Evolutionary conservation across 257 asterid genomes (phyloP).

Genomic region (Lithospermum erythrorhizon): DNA sequence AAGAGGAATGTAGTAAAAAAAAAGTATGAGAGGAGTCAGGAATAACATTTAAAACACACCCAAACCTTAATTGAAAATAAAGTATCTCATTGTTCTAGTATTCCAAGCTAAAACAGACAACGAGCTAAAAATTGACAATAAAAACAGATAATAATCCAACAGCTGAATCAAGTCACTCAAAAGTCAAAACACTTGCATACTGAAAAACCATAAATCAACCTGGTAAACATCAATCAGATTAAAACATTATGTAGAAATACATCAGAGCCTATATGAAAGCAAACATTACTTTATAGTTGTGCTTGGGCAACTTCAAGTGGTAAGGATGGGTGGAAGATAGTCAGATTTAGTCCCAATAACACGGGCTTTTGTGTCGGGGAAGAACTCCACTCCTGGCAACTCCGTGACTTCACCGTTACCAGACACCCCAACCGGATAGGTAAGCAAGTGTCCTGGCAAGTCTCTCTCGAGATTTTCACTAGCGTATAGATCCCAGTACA

Average conservation of each 20-base stretch:
- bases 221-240: neutral
- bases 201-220: neutral
- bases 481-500: slow-evolving; percentile 59
- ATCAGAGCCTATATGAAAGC: neutral
- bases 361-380: slow-evolving; percentile 66
- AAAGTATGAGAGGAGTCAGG: too few relatives aligned
- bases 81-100: too few relatives aligned
- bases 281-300: neutral
- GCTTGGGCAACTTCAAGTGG: slow-evolving; percentile 28
- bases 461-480: slow-evolving; percentile 39
- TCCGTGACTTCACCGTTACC: slow-evolving; percentile 43
- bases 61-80: too few relatives aligned
- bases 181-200: neutral
- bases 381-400: slow-evolving; percentile 61
- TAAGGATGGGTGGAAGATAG: slow-evolving; percentile 68
- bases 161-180: neutral
- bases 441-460: slow-evolving; percentile 65
- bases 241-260: neutral
- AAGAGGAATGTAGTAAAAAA: too few relatives aligned
- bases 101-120: too few relatives aligned
- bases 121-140: too few relatives aligned
- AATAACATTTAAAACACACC: too few relatives aligned
- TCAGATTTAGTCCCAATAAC: slow-evolving; percentile 58
- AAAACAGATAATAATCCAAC: too few relatives aligned
- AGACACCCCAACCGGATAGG: slow-evolving; percentile 51